Evolutionary conservation across 2,329 filamentous ascomycete genomes (phyloP).

Genomic region (Juglanconis juglandina): DNA sequence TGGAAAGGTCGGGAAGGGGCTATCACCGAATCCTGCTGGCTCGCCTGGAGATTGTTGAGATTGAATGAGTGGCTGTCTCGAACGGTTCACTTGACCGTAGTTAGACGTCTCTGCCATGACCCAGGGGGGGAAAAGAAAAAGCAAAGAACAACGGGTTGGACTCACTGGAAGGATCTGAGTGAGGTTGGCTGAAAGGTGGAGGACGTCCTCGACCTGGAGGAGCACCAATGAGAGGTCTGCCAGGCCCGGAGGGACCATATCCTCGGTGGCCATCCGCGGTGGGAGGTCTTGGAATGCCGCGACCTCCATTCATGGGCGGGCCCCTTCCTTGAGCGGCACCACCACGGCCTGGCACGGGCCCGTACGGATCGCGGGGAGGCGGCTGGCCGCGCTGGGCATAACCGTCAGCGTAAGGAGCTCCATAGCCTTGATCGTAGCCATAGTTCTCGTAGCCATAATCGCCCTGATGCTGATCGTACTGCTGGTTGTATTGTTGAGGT

Average conservation of each 20-base stretch:
- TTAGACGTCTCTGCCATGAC: conserved; percentile 15
- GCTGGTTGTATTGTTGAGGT: conserved; percentile 35
- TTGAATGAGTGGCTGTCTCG: conserved; percentile 27
- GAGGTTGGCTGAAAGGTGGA: conserved; percentile 34
- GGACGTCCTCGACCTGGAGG: conserved; percentile 35
- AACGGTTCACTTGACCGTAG: conserved; percentile 22
- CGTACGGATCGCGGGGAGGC: conserved; percentile 44
- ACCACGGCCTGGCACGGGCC: conserved; percentile 33
- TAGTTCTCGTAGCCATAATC: conserved; percentile 45
- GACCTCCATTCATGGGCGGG: conserved; percentile 40
- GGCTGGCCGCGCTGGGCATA: conserved; percentile 43
- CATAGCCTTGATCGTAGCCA: conserved; percentile 37
- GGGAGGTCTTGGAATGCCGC: conserved; percentile 41
- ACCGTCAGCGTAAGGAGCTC: conserved; percentile 39
- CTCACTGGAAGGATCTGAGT: conserved; percentile 42
- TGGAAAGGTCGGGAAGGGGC: conserved; percentile 41
- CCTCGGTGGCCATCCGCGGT: conserved; percentile 36
- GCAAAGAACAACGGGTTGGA: conserved; percentile 5
- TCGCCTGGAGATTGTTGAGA: conserved; percentile 21
- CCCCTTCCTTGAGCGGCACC: conserved; percentile 35
- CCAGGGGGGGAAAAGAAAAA: conserved; percentile 2
- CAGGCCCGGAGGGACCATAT: conserved; percentile 25
- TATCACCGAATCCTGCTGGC: conserved; percentile 36
- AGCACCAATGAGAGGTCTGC: conserved; percentile 31
- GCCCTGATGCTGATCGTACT: conserved; percentile 46